Conservation (phyloP, 441 rosid genomes). For the Populus trichocarpa region DNA sequence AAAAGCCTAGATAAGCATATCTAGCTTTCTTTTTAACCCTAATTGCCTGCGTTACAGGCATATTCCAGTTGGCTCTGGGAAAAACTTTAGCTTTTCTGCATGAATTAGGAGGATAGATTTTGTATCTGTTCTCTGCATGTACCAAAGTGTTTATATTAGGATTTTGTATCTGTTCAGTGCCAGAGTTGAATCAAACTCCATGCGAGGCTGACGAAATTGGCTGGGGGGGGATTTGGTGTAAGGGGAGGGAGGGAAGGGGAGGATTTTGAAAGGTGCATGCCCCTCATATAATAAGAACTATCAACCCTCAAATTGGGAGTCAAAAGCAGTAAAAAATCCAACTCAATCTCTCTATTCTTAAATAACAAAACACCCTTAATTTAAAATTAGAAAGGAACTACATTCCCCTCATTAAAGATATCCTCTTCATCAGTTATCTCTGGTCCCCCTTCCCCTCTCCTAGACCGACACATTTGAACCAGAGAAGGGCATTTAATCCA, state of each 20-base stretch:
- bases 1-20: not conserved
- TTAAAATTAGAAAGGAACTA: not conserved
- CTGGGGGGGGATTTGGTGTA: not conserved
- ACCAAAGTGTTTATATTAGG: not conserved
- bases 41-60: not conserved
- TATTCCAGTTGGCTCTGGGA: not conserved
- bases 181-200: not conserved
- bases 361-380: not conserved
- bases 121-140: not conserved
- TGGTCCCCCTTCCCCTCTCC: not conserved
- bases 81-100: not conserved
- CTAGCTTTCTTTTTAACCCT: not conserved
- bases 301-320: not conserved
- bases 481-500: not conserved
- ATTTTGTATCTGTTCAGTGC: not conserved
- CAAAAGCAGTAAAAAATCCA: not conserved
- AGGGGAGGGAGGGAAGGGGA: not conserved
- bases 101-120: not conserved
- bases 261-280: not conserved
- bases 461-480: not conserved
- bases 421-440: no score
- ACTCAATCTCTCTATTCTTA: not conserved
- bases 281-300: not conserved
- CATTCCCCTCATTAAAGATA: not conserved
- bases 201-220: not conserved